Conservation (phyloP, 1,139 yeast genomes). For the Hanseniaspora uvarum region DNA sequence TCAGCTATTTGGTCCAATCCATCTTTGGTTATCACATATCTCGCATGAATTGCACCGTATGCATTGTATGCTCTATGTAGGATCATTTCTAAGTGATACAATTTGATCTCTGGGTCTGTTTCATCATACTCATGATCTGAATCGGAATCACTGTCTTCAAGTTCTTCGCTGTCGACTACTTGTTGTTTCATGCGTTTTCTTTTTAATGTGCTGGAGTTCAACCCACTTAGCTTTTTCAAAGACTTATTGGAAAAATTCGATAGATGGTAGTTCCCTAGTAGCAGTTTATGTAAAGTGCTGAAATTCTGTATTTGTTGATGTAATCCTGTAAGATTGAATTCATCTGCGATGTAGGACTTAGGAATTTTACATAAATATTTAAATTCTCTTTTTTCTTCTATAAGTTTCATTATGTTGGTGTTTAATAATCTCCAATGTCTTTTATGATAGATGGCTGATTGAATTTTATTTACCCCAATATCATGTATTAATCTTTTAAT, state of each 20-base stretch:
- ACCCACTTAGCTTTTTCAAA: slow-evolving; percentile 50
- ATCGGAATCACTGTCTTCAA: background rate
- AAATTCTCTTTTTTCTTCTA: slow-evolving; percentile 15
- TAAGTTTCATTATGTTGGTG: slow-evolving; percentile 5
- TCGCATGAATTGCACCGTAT: slow-evolving; percentile 88
- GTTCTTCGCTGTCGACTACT: slow-evolving; percentile 17
- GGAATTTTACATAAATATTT: slow-evolving; percentile 83
- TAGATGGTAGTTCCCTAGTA: slow-evolving; percentile 52
- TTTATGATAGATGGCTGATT: background rate
- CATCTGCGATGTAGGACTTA: slow-evolving; percentile 91
- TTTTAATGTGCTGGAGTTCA: slow-evolving; percentile 31
- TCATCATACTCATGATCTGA: slow-evolving; percentile 2
- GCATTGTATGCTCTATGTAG: slow-evolving; percentile 86
- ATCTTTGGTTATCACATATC: slow-evolving; percentile 78
- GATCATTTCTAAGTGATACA: slow-evolving; percentile 41
- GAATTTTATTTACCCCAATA: background rate
- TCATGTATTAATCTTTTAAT: background rate
- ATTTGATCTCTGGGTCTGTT: slow-evolving; percentile 32
- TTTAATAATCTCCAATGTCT: slow-evolving; percentile 9
- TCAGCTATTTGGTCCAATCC: slow-evolving; percentile 95
- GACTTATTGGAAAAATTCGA: slow-evolving; percentile 6
- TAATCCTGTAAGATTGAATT: slow-evolving; percentile 85
- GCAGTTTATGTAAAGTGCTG: slow-evolving; percentile 51
- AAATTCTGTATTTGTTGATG: slow-evolving; percentile 80
- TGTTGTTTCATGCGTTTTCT: slow-evolving; percentile 25